These are phyloP conservation scores for Aegilops umbellulata DNA, from an alignment of 176 grass and related monocot genomes.

Conservation along the genomic window DNA sequence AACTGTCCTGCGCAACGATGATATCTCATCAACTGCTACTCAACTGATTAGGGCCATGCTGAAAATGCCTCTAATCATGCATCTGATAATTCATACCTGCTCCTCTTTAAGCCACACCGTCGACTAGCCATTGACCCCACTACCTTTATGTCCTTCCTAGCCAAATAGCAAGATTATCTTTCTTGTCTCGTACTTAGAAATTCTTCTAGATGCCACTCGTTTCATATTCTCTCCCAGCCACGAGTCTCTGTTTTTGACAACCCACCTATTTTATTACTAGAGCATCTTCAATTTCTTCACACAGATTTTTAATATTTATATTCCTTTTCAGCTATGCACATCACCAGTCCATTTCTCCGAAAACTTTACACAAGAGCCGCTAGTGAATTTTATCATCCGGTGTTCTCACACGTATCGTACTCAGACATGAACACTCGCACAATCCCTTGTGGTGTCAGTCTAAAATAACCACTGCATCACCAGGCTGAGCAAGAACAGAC, in stretches of 20 bases:
- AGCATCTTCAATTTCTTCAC: background rate
- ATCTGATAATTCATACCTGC: background rate
- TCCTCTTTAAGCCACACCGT: conserved; percentile 15
- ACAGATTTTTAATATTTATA: background rate
- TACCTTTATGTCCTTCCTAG: conserved; percentile 11
- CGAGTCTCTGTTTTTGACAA: background rate
- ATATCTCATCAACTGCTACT: background rate
- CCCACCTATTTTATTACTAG: background rate
- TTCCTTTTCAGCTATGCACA: conserved; percentile 16
- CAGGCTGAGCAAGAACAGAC: conserved; percentile 24
- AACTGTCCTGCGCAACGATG: background rate
- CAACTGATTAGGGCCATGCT: background rate
- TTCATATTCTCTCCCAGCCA: conserved; percentile 4
- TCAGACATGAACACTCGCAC: background rate
- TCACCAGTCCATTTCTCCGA: background rate
- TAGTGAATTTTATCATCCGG: background rate
- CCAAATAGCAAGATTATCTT: background rate
- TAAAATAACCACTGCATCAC: background rate
- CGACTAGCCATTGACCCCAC: conserved; percentile 3
- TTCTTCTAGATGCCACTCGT: background rate
- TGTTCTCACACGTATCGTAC: background rate
- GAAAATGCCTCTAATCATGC: background rate
- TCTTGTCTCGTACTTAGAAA: background rate
- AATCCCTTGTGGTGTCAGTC: background rate
- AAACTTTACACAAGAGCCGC: background rate